Evolutionary conservation across 2,329 filamentous ascomycete genomes (phyloP).

Genomic region (Pleoardoris graminearum): DNA sequence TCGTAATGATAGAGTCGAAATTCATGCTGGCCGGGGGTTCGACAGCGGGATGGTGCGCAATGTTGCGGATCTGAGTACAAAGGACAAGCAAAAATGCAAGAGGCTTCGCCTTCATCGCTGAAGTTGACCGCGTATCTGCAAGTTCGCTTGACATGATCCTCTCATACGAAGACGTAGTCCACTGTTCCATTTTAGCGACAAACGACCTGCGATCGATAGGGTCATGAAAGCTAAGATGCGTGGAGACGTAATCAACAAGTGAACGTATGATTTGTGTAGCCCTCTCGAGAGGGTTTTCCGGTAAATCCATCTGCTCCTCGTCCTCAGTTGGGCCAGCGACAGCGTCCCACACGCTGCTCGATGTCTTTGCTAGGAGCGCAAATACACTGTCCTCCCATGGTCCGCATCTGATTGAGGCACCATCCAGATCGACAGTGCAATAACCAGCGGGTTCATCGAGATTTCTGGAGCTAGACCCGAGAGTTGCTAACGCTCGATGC

Average conservation of each 20-base stretch:
- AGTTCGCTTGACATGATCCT: constrained; percentile 21
- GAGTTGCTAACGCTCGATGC: constrained; percentile 45
- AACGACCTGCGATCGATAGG: constrained; percentile 57
- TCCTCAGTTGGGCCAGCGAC: neutral
- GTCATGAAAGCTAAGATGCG: constrained; percentile 57
- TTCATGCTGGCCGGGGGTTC: constrained; percentile 18
- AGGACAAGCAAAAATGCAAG: constrained; percentile 38
- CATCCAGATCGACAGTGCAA: constrained; percentile 43
- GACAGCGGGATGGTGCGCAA: constrained; percentile 35
- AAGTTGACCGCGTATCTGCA: neutral
- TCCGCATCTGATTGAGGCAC: constrained; percentile 51
- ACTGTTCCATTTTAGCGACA: constrained; percentile 46
- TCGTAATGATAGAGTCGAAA: constrained; percentile 37
- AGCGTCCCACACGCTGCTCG: constrained; percentile 13
- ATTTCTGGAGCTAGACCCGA: constrained; percentile 33
- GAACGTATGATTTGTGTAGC: constrained; percentile 46
- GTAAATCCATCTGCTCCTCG: neutral
- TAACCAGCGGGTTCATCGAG: constrained; percentile 49
- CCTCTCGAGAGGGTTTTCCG: constrained; percentile 8
- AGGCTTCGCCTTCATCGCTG: neutral
- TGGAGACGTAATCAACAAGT: constrained; percentile 55
- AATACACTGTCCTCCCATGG: constrained; percentile 61
- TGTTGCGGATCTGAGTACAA: constrained; percentile 32
- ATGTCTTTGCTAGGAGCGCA: constrained; percentile 36
- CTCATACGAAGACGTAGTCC: constrained; percentile 43